phyloP scores from a whole-genome alignment of 1,139 yeast genomes.

The Blastobotrys serpentis region DNA sequence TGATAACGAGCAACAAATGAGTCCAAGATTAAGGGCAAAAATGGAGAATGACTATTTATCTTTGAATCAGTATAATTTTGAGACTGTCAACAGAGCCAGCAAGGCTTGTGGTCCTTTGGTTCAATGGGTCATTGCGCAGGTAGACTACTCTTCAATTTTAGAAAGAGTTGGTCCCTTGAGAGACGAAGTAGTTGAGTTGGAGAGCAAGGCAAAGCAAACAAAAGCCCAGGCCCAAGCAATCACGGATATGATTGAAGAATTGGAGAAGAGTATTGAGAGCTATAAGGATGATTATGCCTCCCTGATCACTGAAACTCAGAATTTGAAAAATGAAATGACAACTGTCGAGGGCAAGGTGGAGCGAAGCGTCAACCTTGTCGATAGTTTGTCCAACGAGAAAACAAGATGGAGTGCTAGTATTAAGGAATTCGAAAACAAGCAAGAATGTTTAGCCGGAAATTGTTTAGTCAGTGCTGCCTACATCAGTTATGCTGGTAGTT shows the following conservation, averaged over 20 bases:
- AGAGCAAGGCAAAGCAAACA: constrained; percentile 59
- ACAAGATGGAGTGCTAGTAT: constrained; percentile 71
- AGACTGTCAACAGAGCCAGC: constrained; percentile 81
- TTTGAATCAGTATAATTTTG: constrained; percentile 64
- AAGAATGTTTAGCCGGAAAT: constrained; percentile 60
- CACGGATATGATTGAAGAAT: constrained; percentile 74
- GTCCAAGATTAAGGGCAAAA: constrained; percentile 49
- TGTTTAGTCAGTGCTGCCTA: constrained; percentile 62
- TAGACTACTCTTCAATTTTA: constrained; percentile 65
- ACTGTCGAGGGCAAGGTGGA: constrained; percentile 59
- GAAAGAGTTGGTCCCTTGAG: constrained; percentile 74
- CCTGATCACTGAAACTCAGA: constrained; percentile 75
- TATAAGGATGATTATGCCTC: constrained; percentile 70
- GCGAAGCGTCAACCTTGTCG: constrained; percentile 63
- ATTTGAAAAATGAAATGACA: constrained; percentile 67
- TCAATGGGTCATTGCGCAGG: constrained; percentile 89
- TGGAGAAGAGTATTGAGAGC: constrained; percentile 63
- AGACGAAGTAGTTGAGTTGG: constrained; percentile 61
- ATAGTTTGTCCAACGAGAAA: constrained; percentile 64
- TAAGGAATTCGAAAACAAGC: constrained; percentile 48
- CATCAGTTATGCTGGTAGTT: constrained; percentile 59
- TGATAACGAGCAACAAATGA: constrained; percentile 60
- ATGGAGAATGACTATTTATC: constrained; percentile 64
- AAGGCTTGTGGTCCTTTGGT: constrained; percentile 93
- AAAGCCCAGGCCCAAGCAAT: constrained; percentile 65